phyloP scores from a whole-genome alignment of 2,329 filamentous ascomycete genomes.

The Aspergillus cejpii region DNA sequence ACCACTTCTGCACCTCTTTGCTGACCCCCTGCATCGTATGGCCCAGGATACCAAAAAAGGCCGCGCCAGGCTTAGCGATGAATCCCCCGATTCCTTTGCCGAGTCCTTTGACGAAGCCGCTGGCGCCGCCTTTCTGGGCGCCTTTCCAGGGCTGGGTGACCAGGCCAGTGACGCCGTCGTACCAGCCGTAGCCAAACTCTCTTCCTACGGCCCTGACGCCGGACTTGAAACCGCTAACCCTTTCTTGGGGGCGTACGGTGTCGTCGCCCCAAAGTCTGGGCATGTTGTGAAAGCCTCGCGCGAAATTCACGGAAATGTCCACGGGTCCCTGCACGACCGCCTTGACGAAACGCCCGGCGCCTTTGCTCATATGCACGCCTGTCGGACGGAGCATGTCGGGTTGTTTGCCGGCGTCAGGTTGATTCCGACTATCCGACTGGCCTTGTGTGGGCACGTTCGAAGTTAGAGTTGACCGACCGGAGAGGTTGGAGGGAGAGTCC shows the following conservation, averaged over 20 bases:
- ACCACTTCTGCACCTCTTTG: too few relatives aligned
- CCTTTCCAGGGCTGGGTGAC: constrained; percentile 70
- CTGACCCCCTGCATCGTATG: too few relatives aligned
- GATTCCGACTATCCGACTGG: too few relatives aligned
- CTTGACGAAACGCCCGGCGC: constrained; percentile 64
- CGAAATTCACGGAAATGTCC: constrained; percentile 29
- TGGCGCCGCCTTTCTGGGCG: constrained; percentile 56
- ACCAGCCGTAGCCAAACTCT: constrained; percentile 69
- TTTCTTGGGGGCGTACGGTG: constrained; percentile 66
- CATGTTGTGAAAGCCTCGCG: constrained; percentile 76
- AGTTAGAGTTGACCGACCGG: too few relatives aligned
- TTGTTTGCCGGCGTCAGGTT: too few relatives aligned
- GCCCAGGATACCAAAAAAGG: too few relatives aligned
- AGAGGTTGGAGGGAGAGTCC: too few relatives aligned
- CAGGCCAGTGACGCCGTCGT: constrained; percentile 73
- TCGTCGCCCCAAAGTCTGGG: constrained; percentile 79
- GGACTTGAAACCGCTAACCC: constrained; percentile 69
- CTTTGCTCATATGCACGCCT: constrained; percentile 68
- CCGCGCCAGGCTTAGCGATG: constrained; percentile 59
- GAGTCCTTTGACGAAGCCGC: constrained; percentile 71
- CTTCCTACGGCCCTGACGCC: constrained; percentile 66
- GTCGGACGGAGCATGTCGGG: constrained; percentile 52
- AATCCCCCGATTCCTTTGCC: constrained; percentile 78
- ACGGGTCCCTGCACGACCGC: constrained; percentile 55
- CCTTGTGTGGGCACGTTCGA: too few relatives aligned